phyloP scores from a whole-genome alignment of 2,329 filamentous ascomycete genomes.

The Fusarium penzigii region DNA sequence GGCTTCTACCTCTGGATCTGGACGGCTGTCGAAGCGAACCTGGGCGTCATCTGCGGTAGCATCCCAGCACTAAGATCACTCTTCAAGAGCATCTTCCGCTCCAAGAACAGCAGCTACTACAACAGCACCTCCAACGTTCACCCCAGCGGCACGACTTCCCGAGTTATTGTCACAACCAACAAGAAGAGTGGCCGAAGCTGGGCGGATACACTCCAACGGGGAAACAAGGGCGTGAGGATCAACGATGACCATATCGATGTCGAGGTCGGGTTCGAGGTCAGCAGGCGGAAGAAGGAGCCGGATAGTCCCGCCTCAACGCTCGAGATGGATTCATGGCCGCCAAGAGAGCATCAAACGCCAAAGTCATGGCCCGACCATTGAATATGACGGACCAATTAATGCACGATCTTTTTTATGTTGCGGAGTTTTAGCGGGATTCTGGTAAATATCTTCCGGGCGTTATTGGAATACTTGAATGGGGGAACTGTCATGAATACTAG shows the following conservation, averaged over 20 bases:
- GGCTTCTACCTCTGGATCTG: constrained; percentile 44
- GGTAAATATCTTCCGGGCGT: too few species aligned
- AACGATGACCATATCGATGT: constrained; percentile 27
- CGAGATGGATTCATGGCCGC: constrained; percentile 26
- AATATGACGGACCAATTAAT: background rate
- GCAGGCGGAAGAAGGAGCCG: constrained; percentile 17
- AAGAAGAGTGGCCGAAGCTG: constrained; percentile 20
- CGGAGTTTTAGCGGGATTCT: background rate
- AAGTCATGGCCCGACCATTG: constrained; percentile 19
- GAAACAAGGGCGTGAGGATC: constrained; percentile 24
- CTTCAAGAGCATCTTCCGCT: constrained; percentile 26
- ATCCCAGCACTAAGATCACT: constrained; percentile 36
- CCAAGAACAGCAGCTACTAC: constrained; percentile 26
- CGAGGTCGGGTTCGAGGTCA: constrained; percentile 14
- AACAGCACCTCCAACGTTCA: constrained; percentile 22
- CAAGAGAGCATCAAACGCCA: constrained; percentile 11
- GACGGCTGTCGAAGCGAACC: constrained; percentile 43
- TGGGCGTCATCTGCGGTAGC: constrained; percentile 44
- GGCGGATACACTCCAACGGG: constrained; percentile 22
- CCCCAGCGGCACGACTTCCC: constrained; percentile 17
- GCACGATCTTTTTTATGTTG: background rate
- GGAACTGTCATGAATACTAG: too few species aligned
- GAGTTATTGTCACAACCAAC: constrained; percentile 15
- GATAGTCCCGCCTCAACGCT: constrained; percentile 21
- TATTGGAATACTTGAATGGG: background rate